Base-by-base conservation (phyloP, 768 basidiomycete species). In the Mycena polygramma region DNA sequence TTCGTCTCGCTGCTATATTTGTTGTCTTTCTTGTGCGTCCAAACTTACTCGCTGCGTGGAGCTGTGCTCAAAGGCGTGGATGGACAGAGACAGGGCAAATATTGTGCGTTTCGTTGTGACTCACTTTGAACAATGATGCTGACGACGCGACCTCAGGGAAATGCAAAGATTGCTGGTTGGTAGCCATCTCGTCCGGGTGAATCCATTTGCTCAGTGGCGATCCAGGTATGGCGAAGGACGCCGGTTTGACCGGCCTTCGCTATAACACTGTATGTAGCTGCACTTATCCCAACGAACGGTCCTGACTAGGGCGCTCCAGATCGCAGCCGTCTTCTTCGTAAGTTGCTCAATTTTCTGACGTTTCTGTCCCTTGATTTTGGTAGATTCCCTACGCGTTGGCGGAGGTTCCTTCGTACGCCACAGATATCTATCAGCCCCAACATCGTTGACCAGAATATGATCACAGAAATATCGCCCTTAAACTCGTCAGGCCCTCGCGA, bases 1-100 rank as follows among this genome's bases (percentile, higher is more conserved):
- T 73, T 83, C 52, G 82, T 83, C 43, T 79, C 80, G 24, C 72
- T 83, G n/a, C 64, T 83, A 26, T 83, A 83, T 46, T 73, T 83
- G 53, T 77, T 83, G 57, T 82, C 82, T 11, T 83, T 83, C 68
- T 59, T 83, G 82, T 83, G 63, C 67, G 81, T 77, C 24, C 24
- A 30, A 30, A 17, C 13, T 13, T 49, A 19, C 20, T 37, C 52
- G 24, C 54, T 11, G 9, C 13, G 15, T n/a, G 30, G 13, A 43
- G 2, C n/a, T 45, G 20, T n/a, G 14, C 46, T 61, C 20, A 59
- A 41, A 35, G 2, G 41, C 20, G 22, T 57, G 46, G 8, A 41
- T 19, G 46, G 43, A 61, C 59, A 79, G 78, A 35, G 78, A 79
- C 68, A 74, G 78, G 48, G 70, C 71, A 22, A 79, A 79, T 52